Evolutionary conservation across 805 yeast species (phyloP).

Genomic region (Metahyphopichia silvanorum): DNA sequence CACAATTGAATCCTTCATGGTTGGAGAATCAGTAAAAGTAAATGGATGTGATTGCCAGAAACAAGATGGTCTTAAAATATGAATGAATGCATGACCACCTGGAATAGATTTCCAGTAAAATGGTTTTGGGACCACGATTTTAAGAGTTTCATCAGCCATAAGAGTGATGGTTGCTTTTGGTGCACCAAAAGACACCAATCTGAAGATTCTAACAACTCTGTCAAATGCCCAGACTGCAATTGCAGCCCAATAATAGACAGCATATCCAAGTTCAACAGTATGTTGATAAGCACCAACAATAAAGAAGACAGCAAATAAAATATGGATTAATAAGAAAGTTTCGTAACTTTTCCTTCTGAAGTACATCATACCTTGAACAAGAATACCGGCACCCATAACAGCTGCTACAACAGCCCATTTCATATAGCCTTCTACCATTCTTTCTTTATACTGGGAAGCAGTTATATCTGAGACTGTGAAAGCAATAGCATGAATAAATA

Average conservation of each 20-base stretch:
- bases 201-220: constrained; percentile 14
- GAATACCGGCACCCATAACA: constrained; percentile 9
- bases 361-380: constrained; percentile 17
- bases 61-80: constrained; percentile 20
- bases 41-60: constrained; percentile 34
- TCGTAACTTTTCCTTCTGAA: constrained; percentile 21
- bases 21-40: constrained; percentile 17
- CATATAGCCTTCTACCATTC: constrained; percentile 15
- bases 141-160: constrained; percentile 21
- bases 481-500: constrained; percentile 50
- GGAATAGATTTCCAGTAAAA: constrained; percentile 20
- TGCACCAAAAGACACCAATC: constrained; percentile 20
- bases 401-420: constrained; percentile 18
- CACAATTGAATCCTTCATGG: constrained; percentile 12
- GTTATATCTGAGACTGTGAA: constrained; percentile 42
- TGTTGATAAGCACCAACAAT: constrained; percentile 23
- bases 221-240: constrained; percentile 23
- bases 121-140: constrained; percentile 19
- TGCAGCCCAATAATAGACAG: constrained; percentile 14
- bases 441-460: constrained; percentile 11
- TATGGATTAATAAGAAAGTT: constrained; percentile 20
- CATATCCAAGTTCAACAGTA: constrained; percentile 7
- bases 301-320: constrained; percentile 20
- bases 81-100: constrained; percentile 22
- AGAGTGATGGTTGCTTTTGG: constrained; percentile 19